Base-by-base conservation (phyloP, 2,329 filamentous ascomycete genomes). In the Penicillium verrucosum region DNA sequence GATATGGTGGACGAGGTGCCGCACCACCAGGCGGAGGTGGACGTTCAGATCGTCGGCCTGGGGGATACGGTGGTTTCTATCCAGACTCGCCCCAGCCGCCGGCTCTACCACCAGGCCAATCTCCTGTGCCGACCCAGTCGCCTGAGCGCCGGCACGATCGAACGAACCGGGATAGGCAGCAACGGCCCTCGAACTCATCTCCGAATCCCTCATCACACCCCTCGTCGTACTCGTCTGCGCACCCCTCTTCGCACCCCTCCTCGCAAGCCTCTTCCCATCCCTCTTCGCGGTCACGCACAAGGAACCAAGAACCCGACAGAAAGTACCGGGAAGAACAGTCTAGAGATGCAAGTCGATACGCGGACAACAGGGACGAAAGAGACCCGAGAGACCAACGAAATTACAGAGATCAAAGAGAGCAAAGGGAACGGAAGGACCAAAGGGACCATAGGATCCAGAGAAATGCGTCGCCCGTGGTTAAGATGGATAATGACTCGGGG, bases 1-100 rank as follows among this genome's bases (percentile, higher is more conserved):
- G 70, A 30, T 73, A 74, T 53, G 62, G 64, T 43, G 64, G 60
- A 38, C 61, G 61, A 50, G 56, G 65, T 48, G 54, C 56, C 23
- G 60, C 56, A 50, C 51, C 44, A 57, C 60, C 61, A 29, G 58
- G 59, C 37, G 60, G 60, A 36, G 62, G 58, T 42, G 61, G 62
- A 57, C 60, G 62, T 27, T 67, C 73, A 45, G 74, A 73, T 21
- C 72, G 68, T 45, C 73, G 77, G 23, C 67, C 74, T 2, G 76
- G 76, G 42, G 77, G 76, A 25, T 79, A 78, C 55, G 76, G 77
- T 36, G 76, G 76, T 29, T 77, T 78, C 46, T 73, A 73, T 30
- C 57, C 68, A 21, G 73, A 74, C 38, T 46, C 69, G 7, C 59
- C 68, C 32, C 67, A 67, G 51, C 65, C 68, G 43, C 59, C 70